Conservation (phyloP, 164 flowering plant species). For the Litsea cubeba region DNA sequence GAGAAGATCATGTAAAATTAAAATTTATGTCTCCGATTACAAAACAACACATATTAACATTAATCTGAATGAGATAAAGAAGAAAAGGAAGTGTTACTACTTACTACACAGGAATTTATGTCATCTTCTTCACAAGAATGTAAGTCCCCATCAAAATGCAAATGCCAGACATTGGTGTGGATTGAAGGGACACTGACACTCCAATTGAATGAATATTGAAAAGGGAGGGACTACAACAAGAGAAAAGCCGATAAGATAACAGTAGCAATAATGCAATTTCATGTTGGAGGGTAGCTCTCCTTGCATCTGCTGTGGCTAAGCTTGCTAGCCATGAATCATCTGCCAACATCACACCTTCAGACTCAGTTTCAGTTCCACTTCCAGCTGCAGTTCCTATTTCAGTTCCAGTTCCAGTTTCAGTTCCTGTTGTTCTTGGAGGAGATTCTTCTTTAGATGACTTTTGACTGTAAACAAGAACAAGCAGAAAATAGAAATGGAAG, state of each 20-base stretch:
- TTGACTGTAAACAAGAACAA: conserved; percentile 25
- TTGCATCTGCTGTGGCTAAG: conserved; percentile 30
- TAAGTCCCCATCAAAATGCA: not conserved
- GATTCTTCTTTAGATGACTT: conserved; percentile 40
- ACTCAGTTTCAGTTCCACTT: not conserved
- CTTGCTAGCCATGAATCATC: conserved; percentile 34
- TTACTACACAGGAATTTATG: no score
- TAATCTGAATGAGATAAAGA: not conserved
- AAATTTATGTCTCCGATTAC: no score
- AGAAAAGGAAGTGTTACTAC: not conserved
- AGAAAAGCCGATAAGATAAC: conserved; percentile 16
- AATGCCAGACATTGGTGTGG: not conserved
- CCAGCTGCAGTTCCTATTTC: conserved; percentile 5
- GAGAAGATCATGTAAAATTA: no score
- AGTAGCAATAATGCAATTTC: conserved; percentile 15
- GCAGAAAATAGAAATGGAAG: not conserved
- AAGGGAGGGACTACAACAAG: conserved; percentile 13
- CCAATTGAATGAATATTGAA: not conserved
- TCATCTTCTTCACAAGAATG: not conserved
- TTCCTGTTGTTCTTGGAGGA: conserved; percentile 3
- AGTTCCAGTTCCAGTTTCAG: not conserved
- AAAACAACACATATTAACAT: not conserved
- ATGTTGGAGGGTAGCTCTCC: conserved; percentile 10
- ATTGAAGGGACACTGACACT: not conserved
- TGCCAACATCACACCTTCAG: conserved; percentile 15